Percentiles rank a stretch among this genome's conserved stretches.
Conservation (phyloP, 2,329 filamentous ascomycete species). For the Zarea fungicola region DNA sequence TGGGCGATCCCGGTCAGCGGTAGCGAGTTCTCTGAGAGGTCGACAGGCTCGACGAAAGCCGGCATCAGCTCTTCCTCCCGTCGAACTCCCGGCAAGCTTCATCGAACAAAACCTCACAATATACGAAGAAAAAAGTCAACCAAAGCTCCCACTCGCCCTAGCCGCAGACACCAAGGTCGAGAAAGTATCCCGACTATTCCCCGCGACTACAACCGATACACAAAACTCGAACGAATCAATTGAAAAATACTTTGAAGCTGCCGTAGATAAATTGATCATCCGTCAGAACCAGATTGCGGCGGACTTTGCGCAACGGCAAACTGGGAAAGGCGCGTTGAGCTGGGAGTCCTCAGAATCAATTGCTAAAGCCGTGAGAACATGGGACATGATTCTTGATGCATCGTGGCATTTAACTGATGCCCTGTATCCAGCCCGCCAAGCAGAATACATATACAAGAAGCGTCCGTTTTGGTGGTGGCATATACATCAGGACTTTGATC, state of each 20-base stretch:
- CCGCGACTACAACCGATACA: constrained; percentile 20
- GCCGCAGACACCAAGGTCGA: constrained; percentile 26
- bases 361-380: constrained; percentile 20
- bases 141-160: constrained; percentile 27
- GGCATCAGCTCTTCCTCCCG: constrained; percentile 11
- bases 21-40: constrained; percentile 13
- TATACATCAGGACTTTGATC: constrained; percentile 31
- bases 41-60: constrained; percentile 20
- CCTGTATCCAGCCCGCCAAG: constrained; percentile 28
- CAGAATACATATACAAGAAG: constrained; percentile 29
- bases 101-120: constrained; percentile 9
- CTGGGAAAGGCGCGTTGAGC: constrained; percentile 2
- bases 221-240: constrained; percentile 22
- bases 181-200: constrained; percentile 27
- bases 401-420: constrained; percentile 31
- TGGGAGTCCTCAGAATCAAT: constrained; percentile 16
- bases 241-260: constrained; percentile 28
- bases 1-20: constrained; percentile 10
- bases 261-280: constrained; percentile 20
- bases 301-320: constrained; percentile 14
- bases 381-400: constrained; percentile 33
- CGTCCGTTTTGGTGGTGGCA: constrained; percentile 39
- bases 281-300: constrained; percentile 17
- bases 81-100: constrained; percentile 8
- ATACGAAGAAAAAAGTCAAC: constrained; percentile 16